A percentile compares a stretch with the other conserved stretches of the same genome.
phyloP scores from a whole-genome alignment of 257 asterid genomes.

The Nicotiana undulata region DNA sequence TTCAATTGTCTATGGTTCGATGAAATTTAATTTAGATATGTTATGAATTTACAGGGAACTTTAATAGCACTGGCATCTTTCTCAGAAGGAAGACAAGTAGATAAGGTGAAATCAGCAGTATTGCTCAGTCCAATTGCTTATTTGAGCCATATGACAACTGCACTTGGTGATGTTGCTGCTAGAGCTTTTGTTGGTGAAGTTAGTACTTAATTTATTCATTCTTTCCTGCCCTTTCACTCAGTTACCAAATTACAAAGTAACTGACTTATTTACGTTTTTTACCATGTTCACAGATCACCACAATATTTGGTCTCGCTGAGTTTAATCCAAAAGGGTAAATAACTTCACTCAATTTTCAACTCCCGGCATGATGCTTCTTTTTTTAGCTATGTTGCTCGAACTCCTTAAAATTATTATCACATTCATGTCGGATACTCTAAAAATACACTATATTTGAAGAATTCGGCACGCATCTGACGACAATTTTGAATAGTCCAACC shows the following conservation, averaged over 20 bases:
- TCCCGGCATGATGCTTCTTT: background rate
- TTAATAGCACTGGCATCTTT: conserved; percentile 59
- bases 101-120: conserved; percentile 60
- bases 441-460: too few relatives aligned
- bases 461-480: too few relatives aligned
- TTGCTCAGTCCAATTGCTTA: conserved; percentile 68
- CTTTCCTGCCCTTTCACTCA: too few relatives aligned
- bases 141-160: conserved; percentile 54
- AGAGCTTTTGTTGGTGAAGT: conserved; percentile 57
- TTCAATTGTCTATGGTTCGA: too few relatives aligned
- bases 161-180: conserved; percentile 40
- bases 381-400: too few relatives aligned
- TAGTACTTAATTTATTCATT: background rate
- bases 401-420: too few relatives aligned
- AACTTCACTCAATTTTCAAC: background rate
- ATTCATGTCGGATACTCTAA: too few relatives aligned
- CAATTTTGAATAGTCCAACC: too few relatives aligned
- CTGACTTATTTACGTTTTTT: too few relatives aligned
- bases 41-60: conserved; percentile 41
- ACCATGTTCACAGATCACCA: conserved; percentile 30
- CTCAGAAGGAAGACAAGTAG: conserved; percentile 45
- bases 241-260: too few relatives aligned
- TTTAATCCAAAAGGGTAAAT: conserved; percentile 54
- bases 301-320: conserved; percentile 50
- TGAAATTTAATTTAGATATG: background rate